Percentiles rank a stretch among this genome's conserved stretches.
phyloP scores from a whole-genome alignment of 371 early-diverging fungal genomes.

The Zopfochytrium polystomum region DNA sequence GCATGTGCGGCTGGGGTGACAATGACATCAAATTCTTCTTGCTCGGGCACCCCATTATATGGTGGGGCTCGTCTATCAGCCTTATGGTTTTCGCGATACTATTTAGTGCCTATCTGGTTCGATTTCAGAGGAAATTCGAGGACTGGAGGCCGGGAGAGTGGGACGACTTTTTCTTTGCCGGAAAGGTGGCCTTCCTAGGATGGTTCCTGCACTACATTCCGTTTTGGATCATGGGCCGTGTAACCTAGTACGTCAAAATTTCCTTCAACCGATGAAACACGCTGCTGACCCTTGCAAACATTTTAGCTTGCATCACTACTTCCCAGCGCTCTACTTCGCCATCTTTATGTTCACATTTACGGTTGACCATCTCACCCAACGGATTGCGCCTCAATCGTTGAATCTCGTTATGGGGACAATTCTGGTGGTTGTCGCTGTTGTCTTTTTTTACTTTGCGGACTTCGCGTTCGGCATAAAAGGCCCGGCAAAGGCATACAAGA shows the following conservation, averaged over 20 bases:
- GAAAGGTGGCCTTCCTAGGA: slow-evolving; percentile 71
- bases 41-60: slow-evolving; percentile 94
- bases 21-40: slow-evolving; percentile 87
- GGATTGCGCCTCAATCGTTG: slow-evolving; percentile 46
- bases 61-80: slow-evolving; percentile 86
- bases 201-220: slow-evolving; percentile 97
- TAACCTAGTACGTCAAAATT: slow-evolving; percentile 76
- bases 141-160: slow-evolving; percentile 67
- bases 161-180: slow-evolving; percentile 68
- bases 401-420: too few species aligned
- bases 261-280: neutral
- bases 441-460: slow-evolving; percentile 77
- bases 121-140: slow-evolving; percentile 64
- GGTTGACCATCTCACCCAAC: slow-evolving; percentile 65
- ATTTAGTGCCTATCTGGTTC: slow-evolving; percentile 56
- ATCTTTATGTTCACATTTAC: slow-evolving; percentile 71
- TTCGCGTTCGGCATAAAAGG: slow-evolving; percentile 85
- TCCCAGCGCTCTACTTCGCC: slow-evolving; percentile 96
- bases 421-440: slow-evolving; percentile 29
- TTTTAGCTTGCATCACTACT: slow-evolving; percentile 91
- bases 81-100: slow-evolving; percentile 54
- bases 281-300: neutral
- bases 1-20: slow-evolving; percentile 98
- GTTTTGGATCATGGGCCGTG: slow-evolving; percentile 97
- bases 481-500: slow-evolving; percentile 56